Percentiles rank a stretch among this genome's conserved stretches.
Conservation (phyloP, 768 basidiomycete genomes). For the Filobasidium floriforme region DNA sequence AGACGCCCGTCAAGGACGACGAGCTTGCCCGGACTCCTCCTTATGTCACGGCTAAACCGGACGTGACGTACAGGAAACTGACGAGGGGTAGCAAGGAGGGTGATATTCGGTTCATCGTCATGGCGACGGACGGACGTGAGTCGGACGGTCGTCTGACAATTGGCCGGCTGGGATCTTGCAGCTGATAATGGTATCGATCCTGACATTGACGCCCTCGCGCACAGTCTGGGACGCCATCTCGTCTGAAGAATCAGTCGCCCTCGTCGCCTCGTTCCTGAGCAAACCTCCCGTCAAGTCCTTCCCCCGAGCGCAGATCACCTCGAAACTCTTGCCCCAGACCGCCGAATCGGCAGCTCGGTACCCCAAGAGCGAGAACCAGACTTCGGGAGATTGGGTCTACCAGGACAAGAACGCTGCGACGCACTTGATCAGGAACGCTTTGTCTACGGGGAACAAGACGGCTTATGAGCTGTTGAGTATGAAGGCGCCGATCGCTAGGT, state of each 20-base stretch:
- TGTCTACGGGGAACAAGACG: slow-evolving; percentile 34
- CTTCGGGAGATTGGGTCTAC: slow-evolving; percentile 32
- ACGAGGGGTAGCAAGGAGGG: slow-evolving; percentile 17
- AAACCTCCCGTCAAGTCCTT: slow-evolving; percentile 34
- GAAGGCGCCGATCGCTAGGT: slow-evolving; percentile 30
- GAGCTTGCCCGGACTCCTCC: slow-evolving; percentile 31
- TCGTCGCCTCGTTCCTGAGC: slow-evolving; percentile 36
- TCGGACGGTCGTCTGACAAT: neutral
- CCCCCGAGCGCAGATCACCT: slow-evolving; percentile 28
- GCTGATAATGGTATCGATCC: too few relatives aligned
- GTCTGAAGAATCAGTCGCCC: slow-evolving; percentile 41
- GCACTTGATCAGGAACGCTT: slow-evolving; percentile 41
- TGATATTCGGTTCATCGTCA: slow-evolving; percentile 40
- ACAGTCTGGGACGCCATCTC: slow-evolving; percentile 44
- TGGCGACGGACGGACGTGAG: slow-evolving; percentile 45
- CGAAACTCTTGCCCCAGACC: slow-evolving; percentile 13
- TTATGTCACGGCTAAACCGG: slow-evolving; percentile 42
- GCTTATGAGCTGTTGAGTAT: slow-evolving; percentile 39
- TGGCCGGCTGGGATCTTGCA: neutral
- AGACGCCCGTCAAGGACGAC: slow-evolving; percentile 10
- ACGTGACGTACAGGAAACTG: slow-evolving; percentile 38
- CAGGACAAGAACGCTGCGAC: slow-evolving; percentile 43
- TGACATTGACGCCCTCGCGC: neutral
- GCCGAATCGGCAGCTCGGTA: slow-evolving; percentile 13
- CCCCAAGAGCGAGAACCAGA: slow-evolving; percentile 12